phyloP scores from a whole-genome alignment of 805 yeast species.

The Wickerhamomyces bisporus region DNA sequence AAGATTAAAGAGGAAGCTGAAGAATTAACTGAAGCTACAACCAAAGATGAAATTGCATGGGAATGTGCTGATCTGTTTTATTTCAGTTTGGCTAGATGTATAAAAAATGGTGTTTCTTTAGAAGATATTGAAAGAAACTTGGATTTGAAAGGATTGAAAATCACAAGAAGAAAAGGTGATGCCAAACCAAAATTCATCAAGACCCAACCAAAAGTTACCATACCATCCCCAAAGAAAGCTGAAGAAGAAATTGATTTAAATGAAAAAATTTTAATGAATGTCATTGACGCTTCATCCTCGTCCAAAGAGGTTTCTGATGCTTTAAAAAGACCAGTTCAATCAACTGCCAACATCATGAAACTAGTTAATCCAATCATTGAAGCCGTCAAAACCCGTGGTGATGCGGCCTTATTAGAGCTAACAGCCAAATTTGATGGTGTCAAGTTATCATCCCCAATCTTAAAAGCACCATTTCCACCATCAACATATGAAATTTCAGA shows the following conservation, averaged over 20 bases:
- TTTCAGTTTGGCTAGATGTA: constrained; percentile 68
- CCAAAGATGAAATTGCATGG: constrained; percentile 77
- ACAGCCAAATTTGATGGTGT: constrained; percentile 93
- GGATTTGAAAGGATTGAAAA: constrained; percentile 77
- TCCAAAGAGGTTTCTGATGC: constrained; percentile 51
- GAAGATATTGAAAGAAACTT: constrained; percentile 80
- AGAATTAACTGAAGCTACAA: constrained; percentile 81
- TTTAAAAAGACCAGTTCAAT: constrained; percentile 90
- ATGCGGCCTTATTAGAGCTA: constrained; percentile 78
- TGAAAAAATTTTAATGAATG: constrained; percentile 23
- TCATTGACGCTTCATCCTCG: constrained; percentile 45
- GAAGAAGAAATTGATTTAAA: constrained; percentile 25
- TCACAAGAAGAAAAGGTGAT: constrained; percentile 91
- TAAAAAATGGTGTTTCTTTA: constrained; percentile 72
- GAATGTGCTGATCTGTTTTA: constrained; percentile 92
- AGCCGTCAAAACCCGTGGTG: constrained; percentile 73
- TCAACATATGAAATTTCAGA: constrained; percentile 70
- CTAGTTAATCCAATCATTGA: constrained; percentile 87
- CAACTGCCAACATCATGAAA: constrained; percentile 87
- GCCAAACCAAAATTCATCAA: constrained; percentile 78
- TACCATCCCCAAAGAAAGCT: constrained; percentile 16
- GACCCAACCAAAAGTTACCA: constrained; percentile 20
- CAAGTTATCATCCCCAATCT: constrained; percentile 59
- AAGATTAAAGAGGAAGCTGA: constrained; percentile 96
- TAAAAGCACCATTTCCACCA: constrained; percentile 82